Percentiles rank a stretch among this genome's conserved stretches.
phyloP scores from a whole-genome alignment of 2,329 filamentous ascomycete species.

The Bertia moriformis region DNA sequence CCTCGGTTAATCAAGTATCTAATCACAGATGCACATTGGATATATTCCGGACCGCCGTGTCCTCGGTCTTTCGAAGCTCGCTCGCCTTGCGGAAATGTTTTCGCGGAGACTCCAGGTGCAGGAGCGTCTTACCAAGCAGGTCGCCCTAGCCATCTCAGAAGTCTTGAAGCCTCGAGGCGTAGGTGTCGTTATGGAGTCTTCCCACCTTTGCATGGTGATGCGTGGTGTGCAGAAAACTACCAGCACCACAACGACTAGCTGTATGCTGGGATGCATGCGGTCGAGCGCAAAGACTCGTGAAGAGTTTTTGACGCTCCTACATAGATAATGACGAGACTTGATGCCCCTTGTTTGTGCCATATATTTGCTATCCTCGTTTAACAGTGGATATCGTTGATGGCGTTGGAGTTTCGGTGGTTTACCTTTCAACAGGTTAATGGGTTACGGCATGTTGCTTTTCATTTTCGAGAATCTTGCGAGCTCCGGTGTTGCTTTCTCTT shows the following conservation, averaged over 20 bases:
- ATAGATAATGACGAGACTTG: slow-evolving; percentile 1
- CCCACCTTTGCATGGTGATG: slow-evolving; percentile 62
- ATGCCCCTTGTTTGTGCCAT: too few relatives aligned
- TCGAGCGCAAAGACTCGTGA: slow-evolving; percentile 53
- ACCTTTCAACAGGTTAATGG: neutral
- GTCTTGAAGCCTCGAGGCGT: slow-evolving; percentile 55
- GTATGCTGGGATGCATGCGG: slow-evolving; percentile 57
- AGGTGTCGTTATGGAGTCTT: slow-evolving; percentile 58
- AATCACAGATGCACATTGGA: slow-evolving; percentile 52
- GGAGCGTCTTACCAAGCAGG: slow-evolving; percentile 56
- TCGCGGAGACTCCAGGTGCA: slow-evolving; percentile 53
- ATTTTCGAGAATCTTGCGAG: neutral
- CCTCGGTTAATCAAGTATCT: neutral
- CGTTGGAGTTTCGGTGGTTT: neutral
- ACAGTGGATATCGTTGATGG: neutral
- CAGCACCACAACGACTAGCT: slow-evolving; percentile 53
- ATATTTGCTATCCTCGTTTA: too few relatives aligned
- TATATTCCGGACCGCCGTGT: slow-evolving; percentile 56
- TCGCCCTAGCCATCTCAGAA: slow-evolving; percentile 51
- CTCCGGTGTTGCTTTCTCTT: neutral
- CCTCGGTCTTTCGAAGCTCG: slow-evolving; percentile 53
- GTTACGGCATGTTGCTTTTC: neutral
- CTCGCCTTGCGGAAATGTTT: slow-evolving; percentile 58
- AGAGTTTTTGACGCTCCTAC: slow-evolving; percentile 46
- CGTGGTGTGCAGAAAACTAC: slow-evolving; percentile 57